Base-by-base conservation (phyloP, 768 basidiomycete genomes). In the Trametes sanguinea region DNA sequence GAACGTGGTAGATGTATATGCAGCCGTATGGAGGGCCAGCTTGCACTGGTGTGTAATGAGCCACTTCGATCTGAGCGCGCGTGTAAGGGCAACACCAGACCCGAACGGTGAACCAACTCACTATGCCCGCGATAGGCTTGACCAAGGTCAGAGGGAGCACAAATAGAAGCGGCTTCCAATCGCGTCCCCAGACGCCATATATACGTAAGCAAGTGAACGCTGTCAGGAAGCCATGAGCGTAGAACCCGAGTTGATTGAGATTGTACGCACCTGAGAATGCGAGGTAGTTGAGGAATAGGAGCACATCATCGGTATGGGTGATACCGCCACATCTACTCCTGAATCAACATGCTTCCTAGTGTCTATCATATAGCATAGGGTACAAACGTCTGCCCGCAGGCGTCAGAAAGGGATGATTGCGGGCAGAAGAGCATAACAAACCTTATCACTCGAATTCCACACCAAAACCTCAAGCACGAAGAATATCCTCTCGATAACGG, bases 21-120 rank as follows among this genome's bases (percentile, higher is more conserved):
- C 68, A 68, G 47, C 68, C 68, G 27, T 55, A 54, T 0, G 65
- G 65, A 29, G 63, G 47, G 1, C 65, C 68, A 17, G 35, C 57
- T 48, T 66, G 61, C 2, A 62, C 27, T 0, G 67, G 46, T 3
- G 30, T 40, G 29, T 62, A 64, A 4, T 51, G 33, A 0, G 60
- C 6, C 5, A 45, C 44, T 10, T 66, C 32, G 17, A 51, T 56
- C 65, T 66, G 35, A 13, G 9, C 14, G 17, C 11, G n/a, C 17
- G 3, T 27, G 4, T 51, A 5, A 39, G 39, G 7, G 3, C 13
- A 3, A 10, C 8, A 48, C 6, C 11, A 11, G 11, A 11, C 6
- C 6, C 6, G 35, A 27, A 2, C n/a, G 37, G 14, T 8, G 2
- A 10, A n/a, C 30, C 2, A 7, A 66, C 65, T 35, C 43, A 68